Evolutionary conservation across 768 basidiomycete species (phyloP).

Genomic region (Daedalea quercina): DNA sequence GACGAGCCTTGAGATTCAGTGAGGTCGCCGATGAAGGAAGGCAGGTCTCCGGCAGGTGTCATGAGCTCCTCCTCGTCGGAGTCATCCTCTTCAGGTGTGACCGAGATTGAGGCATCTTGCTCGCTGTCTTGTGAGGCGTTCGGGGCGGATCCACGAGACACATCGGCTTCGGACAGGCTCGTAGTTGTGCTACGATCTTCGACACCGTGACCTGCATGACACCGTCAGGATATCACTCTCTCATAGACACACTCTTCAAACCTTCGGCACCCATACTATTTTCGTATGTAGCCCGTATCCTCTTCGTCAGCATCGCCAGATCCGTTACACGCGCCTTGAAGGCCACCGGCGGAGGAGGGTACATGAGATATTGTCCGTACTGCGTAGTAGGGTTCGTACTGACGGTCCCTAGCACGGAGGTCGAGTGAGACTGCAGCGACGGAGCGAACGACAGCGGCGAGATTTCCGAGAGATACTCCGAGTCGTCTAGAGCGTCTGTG

Average conservation of each 20-base stretch:
- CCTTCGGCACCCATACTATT: background rate
- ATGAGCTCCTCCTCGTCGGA: conserved; percentile 9
- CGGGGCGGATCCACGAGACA: too few relatives aligned
- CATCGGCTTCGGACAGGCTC: too few relatives aligned
- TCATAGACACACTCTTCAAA: background rate
- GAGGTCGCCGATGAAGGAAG: background rate
- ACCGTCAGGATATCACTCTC: too few relatives aligned
- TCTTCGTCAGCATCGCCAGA: conserved; percentile 9
- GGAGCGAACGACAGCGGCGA: background rate
- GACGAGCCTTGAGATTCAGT: background rate
- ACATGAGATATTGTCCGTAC: background rate
- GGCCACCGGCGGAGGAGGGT: conserved; percentile 4
- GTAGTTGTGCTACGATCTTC: too few relatives aligned
- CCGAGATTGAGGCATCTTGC: background rate
- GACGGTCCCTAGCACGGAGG: background rate
- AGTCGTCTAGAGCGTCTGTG: background rate
- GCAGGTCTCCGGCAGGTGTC: conserved; percentile 7
- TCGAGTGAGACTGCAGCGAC: conserved; percentile 3
- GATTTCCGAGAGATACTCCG: conserved; percentile 1
- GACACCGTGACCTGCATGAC: too few relatives aligned
- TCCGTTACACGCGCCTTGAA: conserved; percentile 13
- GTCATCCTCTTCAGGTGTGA: background rate
- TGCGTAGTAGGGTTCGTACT: background rate
- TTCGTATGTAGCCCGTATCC: conserved; percentile 2
- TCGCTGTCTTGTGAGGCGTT: background rate